Evolutionary conservation across 2,329 filamentous ascomycete species (phyloP), one percentile per base, ranked within the genome.

Genomic region (Salinomyces thailandicus): DNA sequence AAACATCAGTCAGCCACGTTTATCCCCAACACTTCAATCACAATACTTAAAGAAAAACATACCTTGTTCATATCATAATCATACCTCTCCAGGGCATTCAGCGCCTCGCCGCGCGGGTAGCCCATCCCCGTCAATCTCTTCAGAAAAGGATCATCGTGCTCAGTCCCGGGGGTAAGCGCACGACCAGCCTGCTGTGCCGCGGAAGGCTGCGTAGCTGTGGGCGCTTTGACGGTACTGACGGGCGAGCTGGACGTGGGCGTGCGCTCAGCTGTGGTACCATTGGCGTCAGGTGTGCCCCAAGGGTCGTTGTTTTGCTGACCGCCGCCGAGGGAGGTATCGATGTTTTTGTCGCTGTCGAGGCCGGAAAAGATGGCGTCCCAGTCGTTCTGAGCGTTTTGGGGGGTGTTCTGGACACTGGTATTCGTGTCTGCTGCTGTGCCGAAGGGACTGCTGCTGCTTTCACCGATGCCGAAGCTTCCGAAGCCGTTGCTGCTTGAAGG

Each of bases 311-410:
- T 32, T 17, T 22, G 50, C 14, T 45, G 27, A 39, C 32, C 35
- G 22, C 31, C 18, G n/a, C 31, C 18, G 8, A 55, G 39, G 4
- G 46, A 49, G 12, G 41, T 59, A 49, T 47, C 52, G 9, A 55
- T 38, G 8, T 42, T 41, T 27, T 53, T 55, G n/a, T 44, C 49
- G 38, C 44, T 72, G 49, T 89, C 82, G 5, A 93, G 67, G 17
- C 80, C 79, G 2, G 84, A 81, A 62, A 96, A 96, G 37, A 96
- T 85, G 26, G 85, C 82, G 53, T 96, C 89, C 91, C 91, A 96
- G 58, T 96, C 89, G 49, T 93, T 82, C 20, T 64, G 60, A 2
- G 61, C 55, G 16, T 59, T 55, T 55, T 32, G 59, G 54, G 40
- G 63, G 56, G 31, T 59, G 54, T 36, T 66, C 56, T 37, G 62